A percentile compares a stretch with the other conserved stretches of the same genome.
Evolutionary conservation across 345 rosid species (phyloP).

Genomic region (Brassica cretica): DNA sequence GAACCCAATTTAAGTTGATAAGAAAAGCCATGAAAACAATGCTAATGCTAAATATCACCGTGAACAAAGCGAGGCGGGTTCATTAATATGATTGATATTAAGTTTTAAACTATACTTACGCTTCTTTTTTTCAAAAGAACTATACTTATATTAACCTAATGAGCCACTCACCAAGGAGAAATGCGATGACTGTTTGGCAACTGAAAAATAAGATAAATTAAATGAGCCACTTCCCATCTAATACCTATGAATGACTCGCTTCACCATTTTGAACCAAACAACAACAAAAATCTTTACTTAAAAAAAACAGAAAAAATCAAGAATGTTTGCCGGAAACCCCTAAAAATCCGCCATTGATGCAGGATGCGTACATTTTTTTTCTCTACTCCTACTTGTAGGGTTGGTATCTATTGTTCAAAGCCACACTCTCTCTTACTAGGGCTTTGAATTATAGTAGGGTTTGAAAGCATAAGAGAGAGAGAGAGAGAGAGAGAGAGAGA

Average conservation of each 20-base stretch:
- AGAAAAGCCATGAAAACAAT: not conserved
- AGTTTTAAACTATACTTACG: not conserved
- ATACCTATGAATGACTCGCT: constrained; percentile 4
- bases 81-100: not conserved
- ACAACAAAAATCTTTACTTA: not conserved
- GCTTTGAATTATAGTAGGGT: constrained; percentile 25
- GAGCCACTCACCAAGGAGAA: not conserved
- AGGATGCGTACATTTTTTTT: constrained; percentile 24
- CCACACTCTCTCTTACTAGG: constrained; percentile 25
- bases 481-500: too few relatives aligned
- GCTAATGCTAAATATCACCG: not conserved
- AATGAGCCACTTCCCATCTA: not conserved
- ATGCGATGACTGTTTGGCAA: constrained; percentile 1
- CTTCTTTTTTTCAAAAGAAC: not conserved
- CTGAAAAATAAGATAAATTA: not conserved
- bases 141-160: not conserved
- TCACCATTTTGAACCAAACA: constrained; percentile 18
- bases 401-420: constrained; percentile 28
- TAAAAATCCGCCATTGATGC: constrained; percentile 37
- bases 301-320: not conserved
- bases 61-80: not conserved
- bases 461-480: constrained; percentile 6
- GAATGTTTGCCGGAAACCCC: constrained; percentile 16
- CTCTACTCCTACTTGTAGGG: constrained; percentile 36
- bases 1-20: not conserved